These are phyloP conservation scores for Carex parvula DNA, from an alignment of 176 grass and related monocot genomes.

Conservation along the genomic window DNA sequence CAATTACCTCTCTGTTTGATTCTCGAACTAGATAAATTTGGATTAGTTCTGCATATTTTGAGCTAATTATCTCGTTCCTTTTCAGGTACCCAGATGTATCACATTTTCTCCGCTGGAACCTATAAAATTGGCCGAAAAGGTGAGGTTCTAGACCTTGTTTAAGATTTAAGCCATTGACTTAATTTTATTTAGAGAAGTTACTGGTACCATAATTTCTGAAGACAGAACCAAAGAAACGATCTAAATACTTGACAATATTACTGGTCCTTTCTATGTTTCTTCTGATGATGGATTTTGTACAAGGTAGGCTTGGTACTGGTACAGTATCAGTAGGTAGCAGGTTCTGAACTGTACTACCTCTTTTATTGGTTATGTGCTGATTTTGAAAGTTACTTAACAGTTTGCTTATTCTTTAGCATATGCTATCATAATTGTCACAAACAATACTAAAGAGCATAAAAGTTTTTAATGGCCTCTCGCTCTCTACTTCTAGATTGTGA, in stretches of 20 bases:
- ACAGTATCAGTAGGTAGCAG: neutral
- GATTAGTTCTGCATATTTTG: constrained; percentile 5
- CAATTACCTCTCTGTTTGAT: neutral
- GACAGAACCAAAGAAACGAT: neutral
- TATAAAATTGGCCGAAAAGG: constrained; percentile 98
- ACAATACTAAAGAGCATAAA: neutral
- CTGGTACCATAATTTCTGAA: neutral
- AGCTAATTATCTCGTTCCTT: neutral
- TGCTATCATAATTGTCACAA: neutral
- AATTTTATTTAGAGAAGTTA: neutral
- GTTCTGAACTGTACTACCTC: neutral
- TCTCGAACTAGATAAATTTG: neutral
- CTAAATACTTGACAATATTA: neutral
- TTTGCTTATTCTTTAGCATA: neutral
- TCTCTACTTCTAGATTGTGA: constrained; percentile 58
- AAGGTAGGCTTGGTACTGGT: neutral
- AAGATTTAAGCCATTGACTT: neutral
- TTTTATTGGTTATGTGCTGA: neutral
- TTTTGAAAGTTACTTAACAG: neutral
- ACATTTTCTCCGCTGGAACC: constrained; percentile 69
- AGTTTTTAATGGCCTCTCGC: neutral
- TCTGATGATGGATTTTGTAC: neutral
- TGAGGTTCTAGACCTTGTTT: neutral
- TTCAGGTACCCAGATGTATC: constrained; percentile 58
- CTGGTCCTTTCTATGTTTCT: neutral